Percentiles rank a stretch among this genome's conserved stretches.
Evolutionary conservation across 2,329 filamentous ascomycete genomes (phyloP).

Genomic region (Diaporthe sp.): DNA sequence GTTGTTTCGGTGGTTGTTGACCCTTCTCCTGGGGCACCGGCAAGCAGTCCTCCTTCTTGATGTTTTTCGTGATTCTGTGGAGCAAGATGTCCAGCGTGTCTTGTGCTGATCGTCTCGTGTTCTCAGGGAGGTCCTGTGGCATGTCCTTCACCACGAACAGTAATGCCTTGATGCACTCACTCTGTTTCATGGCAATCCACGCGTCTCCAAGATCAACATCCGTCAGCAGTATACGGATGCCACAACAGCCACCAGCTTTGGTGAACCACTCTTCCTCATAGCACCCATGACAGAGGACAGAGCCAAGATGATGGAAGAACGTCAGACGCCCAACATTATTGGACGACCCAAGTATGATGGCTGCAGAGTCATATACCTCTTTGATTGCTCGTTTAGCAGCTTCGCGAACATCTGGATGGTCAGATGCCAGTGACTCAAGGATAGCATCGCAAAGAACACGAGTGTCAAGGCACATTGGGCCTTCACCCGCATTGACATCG

Average conservation of each 20-base stretch:
- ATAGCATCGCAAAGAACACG: constrained; percentile 89
- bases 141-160: constrained; percentile 99
- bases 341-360: constrained; percentile 83
- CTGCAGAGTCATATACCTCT: constrained; percentile 82
- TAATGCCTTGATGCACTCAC: constrained; percentile 90
- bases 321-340: constrained; percentile 80
- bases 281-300: constrained; percentile 92
- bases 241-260: constrained; percentile 91
- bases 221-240: constrained; percentile 89
- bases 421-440: constrained; percentile 89
- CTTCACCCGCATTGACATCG: constrained; percentile 88
- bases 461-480: constrained; percentile 88
- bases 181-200: constrained; percentile 87
- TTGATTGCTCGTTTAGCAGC: constrained; percentile 84
- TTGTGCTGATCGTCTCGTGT: constrained; percentile 86
- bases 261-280: constrained; percentile 99
- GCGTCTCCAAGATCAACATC: constrained; percentile 85
- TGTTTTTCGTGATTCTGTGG: constrained; percentile 81
- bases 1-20: constrained; percentile 62
- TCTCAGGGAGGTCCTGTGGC: constrained; percentile 92
- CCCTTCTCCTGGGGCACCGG: constrained; percentile 54
- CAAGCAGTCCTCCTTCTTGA: constrained; percentile 82
- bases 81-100: constrained; percentile 86
- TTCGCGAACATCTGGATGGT: constrained; percentile 83
- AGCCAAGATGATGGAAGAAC: constrained; percentile 87